Base-by-base conservation (phyloP, 2,329 filamentous ascomycete genomes). In the Chrysoporthe cubensis region DNA sequence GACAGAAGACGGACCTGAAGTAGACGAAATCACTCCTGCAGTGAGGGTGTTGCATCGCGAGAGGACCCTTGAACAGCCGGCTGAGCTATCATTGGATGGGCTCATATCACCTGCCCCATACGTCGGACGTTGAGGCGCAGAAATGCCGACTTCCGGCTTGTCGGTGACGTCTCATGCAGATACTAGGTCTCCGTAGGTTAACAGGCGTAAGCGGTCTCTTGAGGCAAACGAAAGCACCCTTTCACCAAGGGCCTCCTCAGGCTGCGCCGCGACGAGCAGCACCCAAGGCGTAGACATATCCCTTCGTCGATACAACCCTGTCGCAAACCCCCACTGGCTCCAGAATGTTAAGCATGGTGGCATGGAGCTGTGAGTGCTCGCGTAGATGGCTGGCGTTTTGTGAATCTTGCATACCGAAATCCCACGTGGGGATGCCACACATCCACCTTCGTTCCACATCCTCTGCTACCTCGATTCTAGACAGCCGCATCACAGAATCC, bases 131-230 rank as follows among this genome's bases (percentile, higher is more conserved):
- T 57, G 58, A 37, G 40, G 9, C 18, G 59, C 16, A 50, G 40
- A 66, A 54, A 48, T 62, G 58, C 64, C 64, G 64, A 66, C 59
- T 18, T 66, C 34, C 37, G 59, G 42, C 64, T 26, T 48, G 58
- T 8, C 1, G 50, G 43, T 65, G 59, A 46, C 64, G 64, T 57
- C 43, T 48, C 59, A n/a, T 34, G 50, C 37, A 37, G 37, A 32
- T 54, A 34, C 11, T 8, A 42, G 52, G 16, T 16, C 13, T 32
- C 54, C 16, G 46, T 50, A 13, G 46, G 46, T 26, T 13, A 1
- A 21, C 26, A 26, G 26, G 26, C 26, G 2, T 26, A 40, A 40
- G 37, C 37, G 37, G 37, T 21, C 18, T 26, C 18, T 50, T 13
- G 46, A 21, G 4, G 11, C 26, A 14, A 16, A 48, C 6, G 46